Evolutionary conservation across 805 yeast species (phyloP).

Genomic region (Candida cerambycidarum): DNA sequence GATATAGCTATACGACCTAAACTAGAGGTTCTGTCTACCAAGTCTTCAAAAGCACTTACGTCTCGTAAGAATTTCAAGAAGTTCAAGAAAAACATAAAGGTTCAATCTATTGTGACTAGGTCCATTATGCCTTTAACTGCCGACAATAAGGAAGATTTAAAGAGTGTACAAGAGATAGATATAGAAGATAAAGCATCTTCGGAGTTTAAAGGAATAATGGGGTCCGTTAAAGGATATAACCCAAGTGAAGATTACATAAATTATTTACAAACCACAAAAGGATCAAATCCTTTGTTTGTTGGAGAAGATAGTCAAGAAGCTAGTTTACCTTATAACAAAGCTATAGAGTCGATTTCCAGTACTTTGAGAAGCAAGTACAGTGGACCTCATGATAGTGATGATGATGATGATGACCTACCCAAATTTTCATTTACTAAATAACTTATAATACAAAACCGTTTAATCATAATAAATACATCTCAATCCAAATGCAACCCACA

Average conservation of each 20-base stretch:
- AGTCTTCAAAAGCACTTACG: neutral
- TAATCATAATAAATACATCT: neutral
- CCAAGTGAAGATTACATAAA: conserved; percentile 1
- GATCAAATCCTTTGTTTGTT: conserved; percentile 14
- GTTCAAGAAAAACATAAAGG: conserved; percentile 24
- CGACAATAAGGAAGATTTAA: neutral
- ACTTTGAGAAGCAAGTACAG: neutral
- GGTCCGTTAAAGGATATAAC: conserved; percentile 3
- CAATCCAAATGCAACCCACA: conserved; percentile 22
- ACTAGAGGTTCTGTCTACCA: neutral
- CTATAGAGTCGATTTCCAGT: neutral
- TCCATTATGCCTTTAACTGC: conserved; percentile 19
- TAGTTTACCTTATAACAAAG: conserved; percentile 6
- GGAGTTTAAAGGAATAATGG: conserved; percentile 1
- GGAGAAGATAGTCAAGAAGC: conserved; percentile 12
- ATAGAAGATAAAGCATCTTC: neutral
- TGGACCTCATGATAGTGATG: conserved; percentile 26
- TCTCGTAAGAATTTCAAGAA: conserved; percentile 30
- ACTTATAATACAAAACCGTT: neutral
- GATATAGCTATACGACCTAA: conserved; percentile 19
- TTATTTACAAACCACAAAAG: neutral
- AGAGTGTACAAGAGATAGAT: conserved; percentile 1
- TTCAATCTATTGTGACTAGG: conserved; percentile 20
- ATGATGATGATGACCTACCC: conserved; percentile 32
- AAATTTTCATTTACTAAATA: conserved; percentile 31